Base-by-base conservation (phyloP, 176 grass and related monocot genomes). In the Chrysopogon serrulatus region DNA sequence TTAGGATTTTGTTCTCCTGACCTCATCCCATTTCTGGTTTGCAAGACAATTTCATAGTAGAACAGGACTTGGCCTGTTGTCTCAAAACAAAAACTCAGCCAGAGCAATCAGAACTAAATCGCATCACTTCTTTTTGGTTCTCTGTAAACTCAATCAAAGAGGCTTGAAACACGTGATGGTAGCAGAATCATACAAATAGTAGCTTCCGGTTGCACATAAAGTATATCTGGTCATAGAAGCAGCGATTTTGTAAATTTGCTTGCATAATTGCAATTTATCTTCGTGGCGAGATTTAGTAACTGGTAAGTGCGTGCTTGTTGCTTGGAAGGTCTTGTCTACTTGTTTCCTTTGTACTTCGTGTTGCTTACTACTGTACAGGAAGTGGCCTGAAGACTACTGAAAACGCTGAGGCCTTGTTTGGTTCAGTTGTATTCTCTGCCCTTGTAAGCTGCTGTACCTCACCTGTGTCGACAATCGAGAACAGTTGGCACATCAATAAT, bases 381-480 rank as follows among this genome's bases (percentile, higher is more conserved):
- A 2, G 21, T 56, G 0, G 53, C 53, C 53, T n/a, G 21, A 56
- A 57, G 54, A n/a, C 8, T 1, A 21, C 39, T 71, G 40, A 71
- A 45, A 17, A 47, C 32, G 4, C 27, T 19, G 3, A 16, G 0
- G 27, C 51, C 6, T 45, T 73, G 1, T 51, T 61, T 79, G 5
- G 41, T 66, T 88, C 71, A 88, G 28, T 19, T 91, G 88, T 84
- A 91, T 79, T 56, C 11, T 80, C 31, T 91, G 92, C 28, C 74
- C 88, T 77, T 86, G 88, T 48, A 94, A 65, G 63, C 92, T 94
- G 64, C 79, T 86, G 62, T 81, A 68, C 34, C 31, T 94, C 69
- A 91, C 88, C 92, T 94, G 88, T 85, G 72, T 41, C 35, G 41
- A 8, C 14, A 84, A 80, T 74, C 2, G 16, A 42, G 13, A 60